Conservation (phyloP, 768 basidiomycete species). For the Lactifluus hygrophoroides region DNA sequence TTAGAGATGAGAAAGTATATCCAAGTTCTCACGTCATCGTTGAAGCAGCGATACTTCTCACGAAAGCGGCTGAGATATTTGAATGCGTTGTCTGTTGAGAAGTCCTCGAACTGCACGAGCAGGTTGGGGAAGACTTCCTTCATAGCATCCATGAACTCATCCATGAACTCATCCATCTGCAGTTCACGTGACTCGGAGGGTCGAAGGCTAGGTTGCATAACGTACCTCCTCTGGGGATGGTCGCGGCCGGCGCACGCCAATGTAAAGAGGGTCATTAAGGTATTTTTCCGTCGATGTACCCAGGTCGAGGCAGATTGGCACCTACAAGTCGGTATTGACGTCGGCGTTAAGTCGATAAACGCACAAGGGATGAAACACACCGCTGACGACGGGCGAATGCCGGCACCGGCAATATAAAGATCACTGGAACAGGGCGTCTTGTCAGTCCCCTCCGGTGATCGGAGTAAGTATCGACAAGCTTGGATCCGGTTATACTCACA, state of each 20-base stretch:
- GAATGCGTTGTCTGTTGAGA: conserved; percentile 89
- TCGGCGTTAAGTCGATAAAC: not conserved
- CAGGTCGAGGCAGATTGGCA: conserved; percentile 76
- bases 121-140: conserved; percentile 64
- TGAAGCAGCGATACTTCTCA: conserved; percentile 70
- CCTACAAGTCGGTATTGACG: not conserved
- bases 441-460: not conserved
- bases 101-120: conserved; percentile 89
- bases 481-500: conserved; percentile 31
- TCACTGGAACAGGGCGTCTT: not conserved
- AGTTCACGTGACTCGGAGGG: conserved; percentile 33
- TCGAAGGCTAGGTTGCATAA: not conserved
- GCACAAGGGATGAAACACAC: conserved; percentile 28
- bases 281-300: conserved; percentile 80
- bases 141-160: conserved; percentile 88
- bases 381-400: conserved; percentile 68
- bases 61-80: conserved; percentile 71
- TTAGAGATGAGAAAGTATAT: too few relatives aligned
- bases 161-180: conserved; percentile 79
- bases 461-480: not conserved
- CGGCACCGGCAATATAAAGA: conserved; percentile 24
- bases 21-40: conserved; percentile 69
- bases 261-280: conserved; percentile 82
- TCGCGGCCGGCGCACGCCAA: conserved; percentile 55
- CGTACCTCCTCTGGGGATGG: conserved; percentile 25